Conservation (phyloP, 805 yeast genomes). For the Debaryomyces tyrocola region DNA sequence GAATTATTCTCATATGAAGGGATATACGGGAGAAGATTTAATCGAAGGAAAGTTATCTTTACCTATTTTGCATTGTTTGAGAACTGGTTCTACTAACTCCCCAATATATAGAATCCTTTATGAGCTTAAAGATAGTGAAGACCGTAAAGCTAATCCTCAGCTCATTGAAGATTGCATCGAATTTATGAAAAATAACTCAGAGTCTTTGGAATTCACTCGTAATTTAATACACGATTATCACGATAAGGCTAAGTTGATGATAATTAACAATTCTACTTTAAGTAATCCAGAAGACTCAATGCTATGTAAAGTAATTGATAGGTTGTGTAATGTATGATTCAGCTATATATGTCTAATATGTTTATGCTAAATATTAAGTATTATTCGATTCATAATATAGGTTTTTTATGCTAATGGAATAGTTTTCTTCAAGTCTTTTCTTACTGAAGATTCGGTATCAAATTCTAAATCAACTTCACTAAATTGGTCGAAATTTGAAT, state of each 20-base stretch:
- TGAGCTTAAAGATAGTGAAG: conserved; percentile 12
- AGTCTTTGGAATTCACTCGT: conserved; percentile 26
- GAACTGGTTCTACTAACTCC: conserved; percentile 8
- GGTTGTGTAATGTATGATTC: conserved; percentile 14
- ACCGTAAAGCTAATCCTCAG: conserved; percentile 12
- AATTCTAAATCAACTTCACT: conserved; percentile 2
- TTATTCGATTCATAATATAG: background rate
- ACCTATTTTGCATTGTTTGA: conserved; percentile 66
- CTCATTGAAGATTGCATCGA: conserved; percentile 19
- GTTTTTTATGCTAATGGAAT: conserved; percentile 5
- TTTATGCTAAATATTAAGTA: background rate
- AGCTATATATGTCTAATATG: background rate
- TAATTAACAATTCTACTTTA: conserved; percentile 1
- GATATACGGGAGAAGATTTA: conserved; percentile 72
- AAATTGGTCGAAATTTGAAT: background rate
- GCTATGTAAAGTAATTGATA: conserved; percentile 14
- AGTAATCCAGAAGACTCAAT: conserved; percentile 5
- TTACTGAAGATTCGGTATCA: background rate
- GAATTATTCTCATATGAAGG: conserved; percentile 61
- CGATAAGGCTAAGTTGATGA: conserved; percentile 15
- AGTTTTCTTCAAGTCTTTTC: conserved; percentile 1
- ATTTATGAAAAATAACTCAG: conserved; percentile 18
- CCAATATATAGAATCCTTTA: conserved; percentile 26
- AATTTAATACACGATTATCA: conserved; percentile 21
- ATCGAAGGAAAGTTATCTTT: conserved; percentile 88